These are phyloP conservation scores for Gardenia jasminoides DNA, from an alignment of 257 asterid genomes.

Conservation along the genomic window DNA sequence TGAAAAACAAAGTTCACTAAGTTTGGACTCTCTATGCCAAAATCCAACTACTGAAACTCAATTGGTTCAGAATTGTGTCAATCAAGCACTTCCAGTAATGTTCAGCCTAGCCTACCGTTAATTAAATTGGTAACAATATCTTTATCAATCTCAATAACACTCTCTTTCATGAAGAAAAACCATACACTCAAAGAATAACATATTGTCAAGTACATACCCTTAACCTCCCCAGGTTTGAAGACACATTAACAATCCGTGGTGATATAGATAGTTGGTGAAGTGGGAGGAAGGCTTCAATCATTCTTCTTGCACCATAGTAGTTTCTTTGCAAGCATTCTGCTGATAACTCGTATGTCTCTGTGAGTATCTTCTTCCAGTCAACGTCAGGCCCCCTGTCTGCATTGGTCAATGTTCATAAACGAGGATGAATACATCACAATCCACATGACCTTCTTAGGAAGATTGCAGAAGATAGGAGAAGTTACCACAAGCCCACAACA, in stretches of 20 bases:
- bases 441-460: neutral
- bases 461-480: neutral
- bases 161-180: neutral
- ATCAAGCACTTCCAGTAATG: neutral
- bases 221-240: constrained; percentile 36
- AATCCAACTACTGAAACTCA: neutral
- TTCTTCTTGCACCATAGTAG: constrained; percentile 51
- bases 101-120: neutral
- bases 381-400: constrained; percentile 24
- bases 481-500: neutral
- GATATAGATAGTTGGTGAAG: constrained; percentile 50
- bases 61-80: neutral
- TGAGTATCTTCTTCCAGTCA: constrained; percentile 21
- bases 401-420: neutral
- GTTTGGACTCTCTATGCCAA: neutral
- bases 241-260: constrained; percentile 51
- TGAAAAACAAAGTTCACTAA: too few relatives aligned
- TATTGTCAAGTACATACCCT: neutral
- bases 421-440: neutral
- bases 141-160: neutral
- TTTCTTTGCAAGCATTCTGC: constrained; percentile 42
- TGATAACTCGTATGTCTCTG: constrained; percentile 25
- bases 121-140: neutral
- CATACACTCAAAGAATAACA: neutral
- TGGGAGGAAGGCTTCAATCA: constrained; percentile 46